Evolutionary conservation across 2,329 filamentous ascomycete genomes (phyloP), one percentile per base, ranked within the genome.

Genomic region (Coleophoma crateriformis): DNA sequence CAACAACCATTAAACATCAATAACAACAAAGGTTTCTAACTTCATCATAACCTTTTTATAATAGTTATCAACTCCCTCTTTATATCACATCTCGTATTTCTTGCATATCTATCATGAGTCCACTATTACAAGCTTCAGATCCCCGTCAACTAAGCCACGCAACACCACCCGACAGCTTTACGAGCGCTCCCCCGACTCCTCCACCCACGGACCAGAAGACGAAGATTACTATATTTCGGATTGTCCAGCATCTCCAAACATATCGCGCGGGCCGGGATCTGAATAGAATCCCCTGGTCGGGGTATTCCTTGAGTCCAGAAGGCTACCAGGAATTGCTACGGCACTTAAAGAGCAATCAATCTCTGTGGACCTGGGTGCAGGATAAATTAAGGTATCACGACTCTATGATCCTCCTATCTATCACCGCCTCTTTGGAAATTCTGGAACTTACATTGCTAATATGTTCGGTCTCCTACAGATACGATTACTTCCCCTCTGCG

Each of bases 341-440:
- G 2, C 17, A 45, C 34, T 42, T 58, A 27, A 12, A 52, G 46
- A 43, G 48, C 45, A 50, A 59, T 45, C 48, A 54, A 39, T 47
- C 45, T 38, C 52, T 59, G 38, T 47, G 17, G 11, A 52, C 49
- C 15, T 56, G 50, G 51, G 50, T 45, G 39, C 19, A 58, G 48
- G 37, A 56, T 45, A 57, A 58, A 53, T 35, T 59, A 20, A 46
- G 54, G 55, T 57, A 54, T 51, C 40, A n/a, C n/a, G n/a, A n/a
- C n/a, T n/a, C n/a, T n/a, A n/a, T n/a, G n/a, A n/a, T n/a, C n/a
- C n/a, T n/a, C n/a, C n/a, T n/a, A n/a, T n/a, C n/a, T n/a, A n/a
- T n/a, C n/a, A n/a, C n/a, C n/a, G n/a, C n/a, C n/a, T n/a, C n/a
- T n/a, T n/a, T n/a, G n/a, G n/a, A n/a, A n/a, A n/a, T n/a, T n/a